Evolutionary conservation across 192 early-diverging fungal genomes (phyloP), one percentile per base, ranked within the genome.

Genomic region (Geranomyces michiganensis): DNA sequence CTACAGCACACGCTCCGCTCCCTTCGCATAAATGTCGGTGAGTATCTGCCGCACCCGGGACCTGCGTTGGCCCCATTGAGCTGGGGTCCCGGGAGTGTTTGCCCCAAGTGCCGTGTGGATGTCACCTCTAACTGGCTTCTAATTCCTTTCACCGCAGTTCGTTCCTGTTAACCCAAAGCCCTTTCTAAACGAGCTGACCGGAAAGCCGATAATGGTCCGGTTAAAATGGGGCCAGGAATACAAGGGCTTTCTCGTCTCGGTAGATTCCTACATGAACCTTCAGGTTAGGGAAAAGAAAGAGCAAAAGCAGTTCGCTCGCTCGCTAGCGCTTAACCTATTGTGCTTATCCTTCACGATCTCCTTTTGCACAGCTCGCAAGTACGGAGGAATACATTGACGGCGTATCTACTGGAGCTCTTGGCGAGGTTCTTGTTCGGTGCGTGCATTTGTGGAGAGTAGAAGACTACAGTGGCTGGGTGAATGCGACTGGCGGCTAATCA

Each of bases 221-320:
- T 81, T 99, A 76, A 99, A 99, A 84, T 99, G 97, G 97, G 96
- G 95, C 51, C 89, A 90, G 79, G 97, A 98, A 73, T 99, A 99
- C 89, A 94, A 95, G 75, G 97, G 95, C 6, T 84, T 87, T 67
- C 80, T 99, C 56, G 82, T 87, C 27, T 93, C 94, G 13, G 90
- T 95, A 8, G 96, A 99, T 81, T 91, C 90, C 32, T 97, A 99
- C 80, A 98, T 99, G 96, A 99, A 99, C 83, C 75, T 98, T 30
- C 90, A 92, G 86, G 92, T 94, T 41, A 3, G 36, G 3, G 10
- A 41, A 41, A 41, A 10, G 36, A 3, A 41, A 41, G 36, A 3
- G 36, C 36, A n/a, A n/a, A n/a, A n/a, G n/a, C n/a, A n/a, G n/a
- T n/a, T n/a, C n/a, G n/a, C n/a, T n/a, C n/a, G n/a, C n/a, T n/a